Percentiles rank a stretch among this genome's conserved stretches.
phyloP scores from a whole-genome alignment of 306 rosid genomes.

The Styphnolobium japonicum region DNA sequence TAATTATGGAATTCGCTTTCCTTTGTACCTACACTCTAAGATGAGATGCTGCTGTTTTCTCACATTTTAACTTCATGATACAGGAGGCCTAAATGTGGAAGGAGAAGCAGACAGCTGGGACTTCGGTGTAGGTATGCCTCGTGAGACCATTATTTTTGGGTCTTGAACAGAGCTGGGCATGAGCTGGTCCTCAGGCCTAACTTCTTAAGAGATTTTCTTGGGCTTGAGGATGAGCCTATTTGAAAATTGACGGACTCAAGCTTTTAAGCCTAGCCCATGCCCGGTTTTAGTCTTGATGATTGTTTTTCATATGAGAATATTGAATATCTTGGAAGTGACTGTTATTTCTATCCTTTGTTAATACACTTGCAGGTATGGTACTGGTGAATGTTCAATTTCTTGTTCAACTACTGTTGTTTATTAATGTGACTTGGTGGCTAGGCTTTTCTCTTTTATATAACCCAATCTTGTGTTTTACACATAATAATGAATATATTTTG shows the following conservation, averaged over 20 bases:
- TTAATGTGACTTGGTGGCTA: neutral
- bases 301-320: neutral
- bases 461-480: neutral
- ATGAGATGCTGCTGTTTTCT: neutral
- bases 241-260: neutral
- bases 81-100: constrained; percentile 94
- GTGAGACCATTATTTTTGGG: neutral
- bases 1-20: neutral
- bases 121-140: constrained; percentile 78
- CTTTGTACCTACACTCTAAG: neutral
- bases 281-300: neutral
- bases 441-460: neutral
- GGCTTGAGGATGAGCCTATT: neutral
- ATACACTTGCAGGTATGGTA: neutral
- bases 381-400: neutral
- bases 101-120: constrained; percentile 99
- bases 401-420: neutral
- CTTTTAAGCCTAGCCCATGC: neutral
- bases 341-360: neutral
- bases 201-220: neutral
- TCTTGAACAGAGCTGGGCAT: neutral
- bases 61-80: neutral
- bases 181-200: neutral
- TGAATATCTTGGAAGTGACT: neutral
- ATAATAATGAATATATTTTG: neutral